These are phyloP conservation scores for Lenzites betulinus DNA, from an alignment of 768 basidiomycete genomes.

Conservation along the genomic window DNA sequence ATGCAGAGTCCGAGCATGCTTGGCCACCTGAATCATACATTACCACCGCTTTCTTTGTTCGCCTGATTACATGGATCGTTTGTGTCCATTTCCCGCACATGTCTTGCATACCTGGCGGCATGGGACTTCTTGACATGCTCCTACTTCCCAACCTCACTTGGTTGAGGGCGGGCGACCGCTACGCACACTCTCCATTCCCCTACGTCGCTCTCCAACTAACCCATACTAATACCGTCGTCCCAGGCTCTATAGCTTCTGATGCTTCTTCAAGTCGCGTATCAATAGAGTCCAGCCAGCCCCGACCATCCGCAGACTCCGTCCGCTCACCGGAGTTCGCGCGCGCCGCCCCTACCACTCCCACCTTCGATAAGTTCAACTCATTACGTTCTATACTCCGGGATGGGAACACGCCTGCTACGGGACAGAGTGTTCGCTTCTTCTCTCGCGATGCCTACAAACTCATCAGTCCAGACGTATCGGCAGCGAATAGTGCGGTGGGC, in stretches of 20 bases:
- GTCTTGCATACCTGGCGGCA: neutral
- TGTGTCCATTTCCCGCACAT: neutral
- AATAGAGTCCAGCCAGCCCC: conserved; percentile 29
- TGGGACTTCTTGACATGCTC: neutral
- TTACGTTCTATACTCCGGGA: conserved; percentile 74
- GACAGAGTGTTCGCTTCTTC: conserved; percentile 81
- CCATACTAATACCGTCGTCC: conserved; percentile 30
- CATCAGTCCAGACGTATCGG: conserved; percentile 65
- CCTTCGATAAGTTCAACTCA: conserved; percentile 48
- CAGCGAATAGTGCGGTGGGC: conserved; percentile 30
- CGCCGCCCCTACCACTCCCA: conserved; percentile 35
- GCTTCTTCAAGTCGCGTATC: conserved; percentile 29
- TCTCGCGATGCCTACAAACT: conserved; percentile 66
- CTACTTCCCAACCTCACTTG: conserved; percentile 12
- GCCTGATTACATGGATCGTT: neutral
- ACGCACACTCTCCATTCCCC: neutral
- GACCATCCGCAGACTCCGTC: conserved; percentile 29
- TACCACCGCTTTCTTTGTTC: neutral
- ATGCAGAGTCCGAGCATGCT: neutral
- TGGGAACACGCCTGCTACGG: conserved; percentile 70
- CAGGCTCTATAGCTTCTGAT: conserved; percentile 23
- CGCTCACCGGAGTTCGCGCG: conserved; percentile 28
- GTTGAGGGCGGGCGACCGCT: neutral
- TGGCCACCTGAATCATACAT: neutral
- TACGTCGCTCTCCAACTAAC: conserved; percentile 22